Evolutionary conservation across 257 asterid species (phyloP).

Genomic region (Fraxinus anomala): DNA sequence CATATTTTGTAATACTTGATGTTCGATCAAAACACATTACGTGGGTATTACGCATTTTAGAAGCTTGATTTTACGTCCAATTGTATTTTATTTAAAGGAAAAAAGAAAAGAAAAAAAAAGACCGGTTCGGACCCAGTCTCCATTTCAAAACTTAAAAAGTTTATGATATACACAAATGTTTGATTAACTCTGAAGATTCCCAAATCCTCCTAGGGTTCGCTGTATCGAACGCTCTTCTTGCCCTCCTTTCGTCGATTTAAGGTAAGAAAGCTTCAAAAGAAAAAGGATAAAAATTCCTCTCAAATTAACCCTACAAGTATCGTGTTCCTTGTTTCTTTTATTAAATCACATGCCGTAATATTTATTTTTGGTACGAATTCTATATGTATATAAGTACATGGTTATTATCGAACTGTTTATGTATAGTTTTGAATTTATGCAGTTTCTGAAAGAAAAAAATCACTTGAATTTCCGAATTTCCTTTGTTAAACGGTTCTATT

Average conservation of each 20-base stretch:
- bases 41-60: too few relatives aligned
- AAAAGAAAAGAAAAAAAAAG: too few relatives aligned
- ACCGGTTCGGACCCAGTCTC: too few relatives aligned
- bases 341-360: too few relatives aligned
- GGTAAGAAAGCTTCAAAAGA: slow-evolving; percentile 15
- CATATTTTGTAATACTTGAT: too few relatives aligned
- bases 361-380: too few relatives aligned
- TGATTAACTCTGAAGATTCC: background rate
- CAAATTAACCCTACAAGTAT: background rate
- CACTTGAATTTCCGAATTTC: background rate
- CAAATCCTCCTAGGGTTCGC: slow-evolving; percentile 35
- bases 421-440: background rate
- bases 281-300: background rate
- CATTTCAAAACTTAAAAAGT: background rate
- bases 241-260: slow-evolving; percentile 27
- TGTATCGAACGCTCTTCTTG: background rate
- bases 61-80: too few relatives aligned
- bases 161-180: background rate
- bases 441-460: too few relatives aligned
- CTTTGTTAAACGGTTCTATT: too few relatives aligned
- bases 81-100: too few relatives aligned
- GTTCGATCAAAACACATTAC: too few relatives aligned
- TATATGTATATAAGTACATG: too few relatives aligned
- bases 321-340: background rate
- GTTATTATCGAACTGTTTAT: background rate